Evolutionary conservation across 176 grass and related monocot genomes (phyloP).

Genomic region (Chloris gayana): DNA sequence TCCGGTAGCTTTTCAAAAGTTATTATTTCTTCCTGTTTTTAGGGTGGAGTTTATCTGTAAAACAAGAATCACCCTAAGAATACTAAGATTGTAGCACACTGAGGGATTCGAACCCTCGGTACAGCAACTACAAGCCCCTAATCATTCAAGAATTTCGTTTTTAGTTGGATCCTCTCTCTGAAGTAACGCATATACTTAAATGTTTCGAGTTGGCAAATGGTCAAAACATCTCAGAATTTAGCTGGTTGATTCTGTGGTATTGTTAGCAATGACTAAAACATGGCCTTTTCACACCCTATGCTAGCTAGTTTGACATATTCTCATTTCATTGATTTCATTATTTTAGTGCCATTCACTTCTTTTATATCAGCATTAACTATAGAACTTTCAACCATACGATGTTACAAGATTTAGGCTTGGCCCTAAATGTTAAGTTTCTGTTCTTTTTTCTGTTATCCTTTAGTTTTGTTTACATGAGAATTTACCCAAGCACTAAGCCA

Average conservation of each 20-base stretch:
- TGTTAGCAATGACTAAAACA: constrained; percentile 2
- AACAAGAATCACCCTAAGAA: background rate
- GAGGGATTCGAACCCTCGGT: too few species aligned
- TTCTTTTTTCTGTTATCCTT: background rate
- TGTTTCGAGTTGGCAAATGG: background rate
- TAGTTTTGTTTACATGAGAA: background rate
- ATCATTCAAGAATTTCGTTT: background rate
- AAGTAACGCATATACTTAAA: background rate
- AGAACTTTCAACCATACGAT: background rate
- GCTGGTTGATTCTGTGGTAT: background rate
- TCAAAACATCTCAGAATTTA: background rate
- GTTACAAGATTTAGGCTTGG: background rate
- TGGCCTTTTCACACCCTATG: background rate
- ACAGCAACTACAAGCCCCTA: background rate
- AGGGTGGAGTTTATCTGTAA: background rate
- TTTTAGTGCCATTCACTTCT: background rate
- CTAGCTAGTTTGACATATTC: constrained; percentile 15
- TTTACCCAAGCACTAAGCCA: background rate
- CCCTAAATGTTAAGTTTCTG: background rate
- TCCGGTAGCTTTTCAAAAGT: background rate
- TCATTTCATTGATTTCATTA: background rate
- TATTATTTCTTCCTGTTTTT: background rate
- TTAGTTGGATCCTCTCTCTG: background rate
- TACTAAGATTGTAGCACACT: background rate
- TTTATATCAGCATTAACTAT: background rate